Percentiles rank a stretch among this genome's conserved stretches.
phyloP scores from a whole-genome alignment of 139 green algal species.

The Yamagishiella unicocca region DNA sequence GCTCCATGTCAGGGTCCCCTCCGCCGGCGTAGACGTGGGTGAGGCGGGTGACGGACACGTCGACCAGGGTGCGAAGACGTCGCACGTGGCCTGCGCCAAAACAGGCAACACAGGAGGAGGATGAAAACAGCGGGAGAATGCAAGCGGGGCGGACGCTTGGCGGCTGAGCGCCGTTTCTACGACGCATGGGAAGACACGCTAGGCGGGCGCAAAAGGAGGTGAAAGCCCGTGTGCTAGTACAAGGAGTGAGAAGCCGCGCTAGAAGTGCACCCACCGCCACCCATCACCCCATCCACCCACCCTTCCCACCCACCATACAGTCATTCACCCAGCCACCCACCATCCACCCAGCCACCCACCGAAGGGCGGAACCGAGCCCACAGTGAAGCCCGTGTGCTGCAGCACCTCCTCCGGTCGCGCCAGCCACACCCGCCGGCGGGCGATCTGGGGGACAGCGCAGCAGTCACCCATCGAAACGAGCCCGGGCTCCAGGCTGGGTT shows the following conservation, averaged over 20 bases:
- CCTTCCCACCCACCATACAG: neutral
- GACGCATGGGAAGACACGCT: too few species aligned
- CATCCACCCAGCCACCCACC: neutral
- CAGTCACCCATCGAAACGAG: too few species aligned
- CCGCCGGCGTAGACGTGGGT: conserved; percentile 9
- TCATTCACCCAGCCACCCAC: neutral
- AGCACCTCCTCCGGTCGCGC: conserved; percentile 38
- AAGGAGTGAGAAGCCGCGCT: too few species aligned
- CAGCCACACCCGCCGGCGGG: conserved; percentile 32
- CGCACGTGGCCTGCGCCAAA: conserved; percentile 37
- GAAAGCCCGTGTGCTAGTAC: too few species aligned
- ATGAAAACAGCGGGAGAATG: too few species aligned
- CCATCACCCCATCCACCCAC: neutral
- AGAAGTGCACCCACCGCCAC: too few species aligned
- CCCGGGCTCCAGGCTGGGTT: too few species aligned
- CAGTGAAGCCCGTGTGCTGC: conserved; percentile 38
- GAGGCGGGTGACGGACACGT: conserved; percentile 33
- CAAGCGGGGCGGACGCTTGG: too few species aligned
- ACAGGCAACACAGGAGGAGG: too few species aligned
- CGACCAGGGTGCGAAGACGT: conserved; percentile 45
- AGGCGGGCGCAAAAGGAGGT: too few species aligned
- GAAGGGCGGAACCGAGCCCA: conserved; percentile 53
- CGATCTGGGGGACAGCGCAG: neutral
- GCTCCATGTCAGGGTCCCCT: conserved; percentile 36
- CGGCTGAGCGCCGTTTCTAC: too few species aligned